Percentiles rank a stretch among this genome's conserved stretches.
Evolutionary conservation across 2,329 filamentous ascomycete species (phyloP).

Genomic region (Colletotrichum sp.): DNA sequence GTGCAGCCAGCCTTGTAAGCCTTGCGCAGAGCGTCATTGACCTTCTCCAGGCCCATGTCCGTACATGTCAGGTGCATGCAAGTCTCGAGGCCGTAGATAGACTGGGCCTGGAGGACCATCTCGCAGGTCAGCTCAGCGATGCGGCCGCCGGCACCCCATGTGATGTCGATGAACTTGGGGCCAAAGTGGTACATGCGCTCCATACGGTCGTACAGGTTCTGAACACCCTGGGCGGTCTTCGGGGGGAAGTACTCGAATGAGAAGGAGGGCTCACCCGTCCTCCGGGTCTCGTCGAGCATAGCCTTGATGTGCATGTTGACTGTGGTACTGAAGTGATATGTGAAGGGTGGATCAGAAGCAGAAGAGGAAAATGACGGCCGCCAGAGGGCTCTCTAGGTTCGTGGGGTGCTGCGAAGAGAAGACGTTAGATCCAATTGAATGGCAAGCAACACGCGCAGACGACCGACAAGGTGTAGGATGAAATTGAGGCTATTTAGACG

Average conservation of each 20-base stretch:
- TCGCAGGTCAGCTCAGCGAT: constrained; percentile 93
- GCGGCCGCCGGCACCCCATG: constrained; percentile 94
- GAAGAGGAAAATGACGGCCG: background rate
- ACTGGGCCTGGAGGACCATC: constrained; percentile 96
- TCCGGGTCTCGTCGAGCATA: constrained; percentile 84
- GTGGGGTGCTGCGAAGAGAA: background rate
- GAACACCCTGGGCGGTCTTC: constrained; percentile 95
- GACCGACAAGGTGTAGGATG: background rate
- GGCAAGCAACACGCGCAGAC: background rate
- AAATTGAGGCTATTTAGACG: constrained; percentile 3
- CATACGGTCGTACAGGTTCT: constrained; percentile 99
- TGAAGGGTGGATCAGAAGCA: background rate
- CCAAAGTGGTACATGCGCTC: constrained; percentile 97
- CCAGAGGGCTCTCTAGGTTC: background rate
- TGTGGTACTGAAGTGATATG: background rate
- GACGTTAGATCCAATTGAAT: constrained; percentile 10
- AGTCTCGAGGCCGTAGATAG: constrained; percentile 93
- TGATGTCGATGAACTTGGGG: constrained; percentile 96
- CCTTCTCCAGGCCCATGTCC: constrained; percentile 92
- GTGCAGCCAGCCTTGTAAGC: constrained; percentile 96
- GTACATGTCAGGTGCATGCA: constrained; percentile 99
- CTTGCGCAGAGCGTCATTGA: constrained; percentile 84
- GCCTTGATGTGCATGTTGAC: constrained; percentile 89
- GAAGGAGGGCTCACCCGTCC: constrained; percentile 83
- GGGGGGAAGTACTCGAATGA: constrained; percentile 99